phyloP scores from a whole-genome alignment of 768 basidiomycete species.

The Paxillus ammoniavirescens region DNA sequence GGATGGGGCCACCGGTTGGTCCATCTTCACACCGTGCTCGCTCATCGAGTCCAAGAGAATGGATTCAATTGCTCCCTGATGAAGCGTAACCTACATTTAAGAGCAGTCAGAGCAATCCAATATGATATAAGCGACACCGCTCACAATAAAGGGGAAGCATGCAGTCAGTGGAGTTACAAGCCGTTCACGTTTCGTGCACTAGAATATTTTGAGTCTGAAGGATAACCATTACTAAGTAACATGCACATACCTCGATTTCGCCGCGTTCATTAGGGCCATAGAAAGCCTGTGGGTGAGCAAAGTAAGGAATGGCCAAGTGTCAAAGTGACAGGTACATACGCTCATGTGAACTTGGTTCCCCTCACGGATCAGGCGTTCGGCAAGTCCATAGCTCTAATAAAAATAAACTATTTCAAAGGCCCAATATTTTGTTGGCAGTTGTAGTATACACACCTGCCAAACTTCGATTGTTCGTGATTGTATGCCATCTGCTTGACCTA shows the following conservation, averaged over 20 bases:
- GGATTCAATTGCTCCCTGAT: constrained; percentile 16
- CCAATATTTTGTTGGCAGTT: background rate
- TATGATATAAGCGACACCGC: too few species aligned
- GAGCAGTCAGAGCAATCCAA: too few species aligned
- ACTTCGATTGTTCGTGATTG: constrained; percentile 50
- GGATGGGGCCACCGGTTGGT: too few species aligned
- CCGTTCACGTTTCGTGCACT: constrained; percentile 61
- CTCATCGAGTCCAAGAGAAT: too few species aligned
- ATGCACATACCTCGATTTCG: constrained; percentile 49
- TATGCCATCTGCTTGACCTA: constrained; percentile 51
- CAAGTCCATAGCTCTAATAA: constrained; percentile 66
- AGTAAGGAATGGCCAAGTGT: too few species aligned
- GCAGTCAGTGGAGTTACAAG: constrained; percentile 59
- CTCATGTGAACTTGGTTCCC: constrained; percentile 64
- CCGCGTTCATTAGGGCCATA: constrained; percentile 60
- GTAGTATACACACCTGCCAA: constrained; percentile 33
- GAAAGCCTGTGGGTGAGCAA: constrained; percentile 48
- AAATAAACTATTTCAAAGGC: background rate
- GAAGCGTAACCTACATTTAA: constrained; percentile 20
- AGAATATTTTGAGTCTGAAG: background rate
- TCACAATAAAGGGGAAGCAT: constrained; percentile 61
- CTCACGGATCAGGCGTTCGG: constrained; percentile 53
- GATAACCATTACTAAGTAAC: background rate
- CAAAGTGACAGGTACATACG: constrained; percentile 34
- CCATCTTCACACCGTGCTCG: too few species aligned